Percentiles rank a stretch among this genome's conserved stretches.
Evolutionary conservation across 192 early-diverging fungal species (phyloP).

Genomic region (Entomortierella parvispora): DNA sequence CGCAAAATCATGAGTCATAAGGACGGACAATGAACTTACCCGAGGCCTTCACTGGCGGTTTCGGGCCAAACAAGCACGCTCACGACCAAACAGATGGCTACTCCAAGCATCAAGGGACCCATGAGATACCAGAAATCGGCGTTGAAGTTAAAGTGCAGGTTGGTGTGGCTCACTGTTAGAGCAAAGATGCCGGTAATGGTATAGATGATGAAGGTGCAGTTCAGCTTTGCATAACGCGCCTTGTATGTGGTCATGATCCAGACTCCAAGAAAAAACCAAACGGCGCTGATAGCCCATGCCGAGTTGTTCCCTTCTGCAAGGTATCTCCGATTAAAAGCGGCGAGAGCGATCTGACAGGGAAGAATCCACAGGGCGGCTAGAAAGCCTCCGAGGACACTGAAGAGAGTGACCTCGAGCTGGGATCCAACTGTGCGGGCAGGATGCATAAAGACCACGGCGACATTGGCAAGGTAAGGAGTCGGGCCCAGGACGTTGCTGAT

Average conservation of each 20-base stretch:
- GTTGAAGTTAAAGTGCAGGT: slow-evolving; percentile 13
- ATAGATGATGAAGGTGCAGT: slow-evolving; percentile 55
- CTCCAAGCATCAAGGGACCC: slow-evolving; percentile 53
- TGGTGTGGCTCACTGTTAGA: slow-evolving; percentile 31
- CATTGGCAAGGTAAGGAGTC: slow-evolving; percentile 33
- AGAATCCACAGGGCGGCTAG: slow-evolving; percentile 50
- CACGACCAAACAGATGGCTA: slow-evolving; percentile 51
- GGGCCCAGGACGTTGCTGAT: slow-evolving; percentile 30
- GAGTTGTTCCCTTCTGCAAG: slow-evolving; percentile 20
- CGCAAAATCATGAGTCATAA: background rate
- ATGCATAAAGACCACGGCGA: slow-evolving; percentile 58
- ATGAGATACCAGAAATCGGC: slow-evolving; percentile 42
- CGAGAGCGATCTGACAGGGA: slow-evolving; percentile 40
- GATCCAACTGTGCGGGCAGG: slow-evolving; percentile 60
- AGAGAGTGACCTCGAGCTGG: slow-evolving; percentile 59
- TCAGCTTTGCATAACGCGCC: slow-evolving; percentile 55
- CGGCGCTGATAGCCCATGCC: slow-evolving; percentile 40
- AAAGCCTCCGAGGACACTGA: slow-evolving; percentile 50
- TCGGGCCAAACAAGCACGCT: slow-evolving; percentile 60
- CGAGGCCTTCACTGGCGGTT: slow-evolving; percentile 60
- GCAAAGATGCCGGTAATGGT: slow-evolving; percentile 58
- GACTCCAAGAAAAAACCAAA: slow-evolving; percentile 58
- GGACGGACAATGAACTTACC: slow-evolving; percentile 21
- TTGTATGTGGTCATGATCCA: slow-evolving; percentile 52
- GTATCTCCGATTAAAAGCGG: slow-evolving; percentile 46